Base-by-base conservation (phyloP, 257 asterid genomes). In the Linderniella brevidens region DNA sequence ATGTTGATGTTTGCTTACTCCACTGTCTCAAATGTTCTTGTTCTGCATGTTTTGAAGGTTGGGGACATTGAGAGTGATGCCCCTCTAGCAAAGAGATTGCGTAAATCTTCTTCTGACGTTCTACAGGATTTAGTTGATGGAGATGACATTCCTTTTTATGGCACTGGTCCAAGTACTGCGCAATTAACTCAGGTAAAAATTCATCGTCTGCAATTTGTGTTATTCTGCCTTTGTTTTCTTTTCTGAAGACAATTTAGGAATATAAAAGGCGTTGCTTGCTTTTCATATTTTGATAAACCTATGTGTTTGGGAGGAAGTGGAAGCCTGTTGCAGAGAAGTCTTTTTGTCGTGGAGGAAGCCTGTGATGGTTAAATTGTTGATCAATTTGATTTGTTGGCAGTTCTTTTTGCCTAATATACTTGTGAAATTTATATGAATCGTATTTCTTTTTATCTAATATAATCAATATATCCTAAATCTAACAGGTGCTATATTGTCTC, bases 1-100 rank as follows among this genome's bases (percentile, higher is more conserved):
- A n/a, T n/a, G n/a, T n/a, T n/a, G n/a, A n/a, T n/a, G n/a, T n/a
- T n/a, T n/a, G n/a, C n/a, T n/a, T n/a, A n/a, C n/a, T n/a, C n/a
- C n/a, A n/a, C n/a, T n/a, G n/a, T n/a, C n/a, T 41, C 25, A 13
- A 29, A 17, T 52, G 37, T 41, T 58, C 40, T 39, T 45, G 54
- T 17, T 47, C 45, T 49, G 35, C 59, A 9, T 59, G 63, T 67
- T 35, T 52, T 66, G 46, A 60, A 88, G 97, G 82, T 74, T 69
- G 98, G 80, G 54, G 98, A 88, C 70, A 76, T 84, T 57, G 98
- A 88, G 65, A 74, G 77, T 37, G 94, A 79, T 53, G 78, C 64
- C 49, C 94, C 94, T 45, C 46, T 65, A 46, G 63, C 90, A 46
- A 88, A 84, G 78, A 71, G 93, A 70, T 58, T 72, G 62, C 66